Evolutionary conservation across 2,329 filamentous ascomycete species (phyloP), one percentile per base, ranked within the genome.

Genomic region (Aspergillus sp.): DNA sequence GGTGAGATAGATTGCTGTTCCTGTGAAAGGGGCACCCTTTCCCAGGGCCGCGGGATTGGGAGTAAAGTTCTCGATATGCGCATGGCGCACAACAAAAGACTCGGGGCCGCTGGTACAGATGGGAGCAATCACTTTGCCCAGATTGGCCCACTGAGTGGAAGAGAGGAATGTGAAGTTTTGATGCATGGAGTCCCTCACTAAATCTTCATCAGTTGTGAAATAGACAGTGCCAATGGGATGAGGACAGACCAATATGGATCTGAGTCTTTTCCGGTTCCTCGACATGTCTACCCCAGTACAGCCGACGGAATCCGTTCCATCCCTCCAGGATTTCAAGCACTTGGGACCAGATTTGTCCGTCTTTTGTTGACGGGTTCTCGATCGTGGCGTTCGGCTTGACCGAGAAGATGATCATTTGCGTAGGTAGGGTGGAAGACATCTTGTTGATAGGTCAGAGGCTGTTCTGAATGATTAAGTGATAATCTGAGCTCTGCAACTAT

Each of bases 351-450:
- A 52, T 66, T 43, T 59, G 43, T n/a, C 55, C 60, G 20, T 62
- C 56, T 5, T 50, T 32, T 1, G 54, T 84, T 58, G 80, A 81
- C 0, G 81, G 82, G 60, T 89, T 85, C 54, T 88, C 86, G 20
- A 76, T 53, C 9, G 51, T 45, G 25, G 53, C 19, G 6, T 47
- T 36, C 21, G 70, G 45, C 77, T 76, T n/a, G 77, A 73, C 5
- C 81, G 81, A 53, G 45, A 64, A 51, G 43, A 58, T 47, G 52
- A 60, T 54, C 55, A 58, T 63, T 25, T 60, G 58, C 14, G 59
- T 63, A 57, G 62, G 57, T 11, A 51, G 23, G 4, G 32, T 16
- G 32, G 47, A 41, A 17, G 14, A 41, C 19, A 49, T 50, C 6
- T 9, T 23, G 34, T 38, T n/a, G 34, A n/a, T n/a, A n/a, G n/a